Conservation (phyloP, 2,329 filamentous ascomycete species). For the Sporothrix brunneoviolacea region DNA sequence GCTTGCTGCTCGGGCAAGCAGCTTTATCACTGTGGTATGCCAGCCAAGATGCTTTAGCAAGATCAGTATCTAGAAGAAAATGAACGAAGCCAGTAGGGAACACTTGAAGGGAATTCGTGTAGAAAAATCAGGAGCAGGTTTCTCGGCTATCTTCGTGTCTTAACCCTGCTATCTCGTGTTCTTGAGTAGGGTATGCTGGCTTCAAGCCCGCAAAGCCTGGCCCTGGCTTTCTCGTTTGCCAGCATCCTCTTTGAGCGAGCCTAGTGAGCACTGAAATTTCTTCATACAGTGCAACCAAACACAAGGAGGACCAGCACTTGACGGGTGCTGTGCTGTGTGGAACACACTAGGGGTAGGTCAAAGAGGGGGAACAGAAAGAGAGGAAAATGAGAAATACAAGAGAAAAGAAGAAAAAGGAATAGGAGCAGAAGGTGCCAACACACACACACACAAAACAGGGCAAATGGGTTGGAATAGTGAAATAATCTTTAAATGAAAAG, state of each 20-base stretch:
- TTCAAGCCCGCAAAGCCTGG: background rate
- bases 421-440: background rate
- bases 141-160: constrained; percentile 2
- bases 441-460: too few relatives aligned
- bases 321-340: constrained; percentile 12
- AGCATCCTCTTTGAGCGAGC: too few relatives aligned
- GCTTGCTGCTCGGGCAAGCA: too few relatives aligned
- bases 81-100: too few relatives aligned
- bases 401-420: background rate
- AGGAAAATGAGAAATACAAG: background rate
- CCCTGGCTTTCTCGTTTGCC: too few relatives aligned
- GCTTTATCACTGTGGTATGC: too few relatives aligned
- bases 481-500: too few relatives aligned
- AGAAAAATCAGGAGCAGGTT: too few relatives aligned
- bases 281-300: background rate
- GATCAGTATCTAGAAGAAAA: too few relatives aligned
- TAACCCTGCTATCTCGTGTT: constrained; percentile 1
- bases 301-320: background rate
- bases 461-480: too few relatives aligned
- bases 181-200: background rate
- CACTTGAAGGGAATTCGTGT: too few relatives aligned
- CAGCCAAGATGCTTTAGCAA: too few relatives aligned
- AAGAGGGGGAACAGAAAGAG: background rate
- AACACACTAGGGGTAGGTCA: background rate
- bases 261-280: background rate